Base-by-base conservation (phyloP, 257 asterid genomes). In the Solanum appendiculatum region DNA sequence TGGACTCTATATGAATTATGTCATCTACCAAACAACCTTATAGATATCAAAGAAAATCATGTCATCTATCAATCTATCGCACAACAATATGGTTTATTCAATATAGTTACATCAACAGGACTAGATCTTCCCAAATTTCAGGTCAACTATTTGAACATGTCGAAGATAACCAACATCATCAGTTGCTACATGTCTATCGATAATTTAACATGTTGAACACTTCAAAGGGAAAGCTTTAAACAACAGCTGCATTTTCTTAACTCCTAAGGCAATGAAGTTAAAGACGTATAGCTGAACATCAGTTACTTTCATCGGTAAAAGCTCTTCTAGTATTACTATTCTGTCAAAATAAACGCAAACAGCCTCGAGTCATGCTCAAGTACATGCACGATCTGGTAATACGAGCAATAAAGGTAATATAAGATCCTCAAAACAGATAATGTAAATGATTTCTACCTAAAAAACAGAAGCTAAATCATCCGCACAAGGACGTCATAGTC, bases 401-500 rank as follows among this genome's bases (percentile, higher is more conserved):
- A 80, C 68, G 23, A 80, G 66, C 25, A 46, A 48, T 48, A 29
- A 46, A 80, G 48, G 68, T 80, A 80, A 46, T 48, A 27, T 80
- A 51, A 80, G 42, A 29, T 48, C 42, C 88, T 46, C 70, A 72
- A 86, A 33, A 74, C 83, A 87, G 33, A 74, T 87, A 80, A 29
- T 64, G 23, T 86, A 77, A 88, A 82, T 25, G 80, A 69, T 72
- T 77, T 83, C 80, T 25, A 80, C 20, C 20, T n/a, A 83, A 83
- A 83, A 37, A 89, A 29, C 70, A 86, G 58, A 86, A 84, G 39
- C 85, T 88, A 89, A 85, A 84, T 73, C 60, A 83, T 83, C 85
- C 72, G 7, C 40, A 82, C 34, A 86, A 75, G 87, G 85, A 80
- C 39, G 64, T 51, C 87, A 89, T 80, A 64, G 84, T 87, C 90